Percentiles rank a stretch among this genome's conserved stretches.
phyloP scores from a whole-genome alignment of 495 filamentous ascomycete species.

The Hypoxylon crocopeplum region DNA sequence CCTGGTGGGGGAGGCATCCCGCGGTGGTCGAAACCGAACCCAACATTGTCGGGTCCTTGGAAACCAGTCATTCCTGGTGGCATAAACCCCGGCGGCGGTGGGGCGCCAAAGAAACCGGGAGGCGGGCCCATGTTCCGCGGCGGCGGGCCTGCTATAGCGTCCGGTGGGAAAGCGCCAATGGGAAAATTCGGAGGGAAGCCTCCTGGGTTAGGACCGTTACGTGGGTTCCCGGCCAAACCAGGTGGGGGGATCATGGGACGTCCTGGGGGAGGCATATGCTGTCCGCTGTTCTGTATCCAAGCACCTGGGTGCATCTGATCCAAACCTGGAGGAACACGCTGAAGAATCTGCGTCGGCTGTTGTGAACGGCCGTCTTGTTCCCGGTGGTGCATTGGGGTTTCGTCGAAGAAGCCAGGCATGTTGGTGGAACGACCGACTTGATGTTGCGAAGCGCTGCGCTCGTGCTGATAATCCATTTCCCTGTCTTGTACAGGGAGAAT shows the following conservation, averaged over 20 bases:
- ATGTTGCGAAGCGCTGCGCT: slow-evolving; percentile 39
- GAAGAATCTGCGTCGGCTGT: slow-evolving; percentile 62
- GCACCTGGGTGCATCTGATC: slow-evolving; percentile 54
- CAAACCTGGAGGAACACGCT: slow-evolving; percentile 58
- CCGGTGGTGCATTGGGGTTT: slow-evolving; percentile 46
- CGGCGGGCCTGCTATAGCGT: slow-evolving; percentile 49
- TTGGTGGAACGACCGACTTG: slow-evolving; percentile 35
- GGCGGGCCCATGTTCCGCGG: slow-evolving; percentile 52
- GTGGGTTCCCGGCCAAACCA: slow-evolving; percentile 52
- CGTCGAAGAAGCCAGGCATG: slow-evolving; percentile 53
- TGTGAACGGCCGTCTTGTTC: slow-evolving; percentile 50
- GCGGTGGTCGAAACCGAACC: slow-evolving; percentile 51
- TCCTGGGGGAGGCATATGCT: slow-evolving; percentile 48
- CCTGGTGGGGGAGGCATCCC: slow-evolving; percentile 50
- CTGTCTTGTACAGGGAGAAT: slow-evolving; percentile 49
- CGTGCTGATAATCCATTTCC: slow-evolving; percentile 50
- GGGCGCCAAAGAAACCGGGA: slow-evolving; percentile 58
- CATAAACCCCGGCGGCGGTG: slow-evolving; percentile 52
- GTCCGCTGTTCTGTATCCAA: slow-evolving; percentile 50
- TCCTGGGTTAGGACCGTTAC: slow-evolving; percentile 50
- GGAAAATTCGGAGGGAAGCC: slow-evolving; percentile 60
- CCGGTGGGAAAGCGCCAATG: slow-evolving; percentile 52
- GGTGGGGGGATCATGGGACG: slow-evolving; percentile 62
- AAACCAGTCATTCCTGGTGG: slow-evolving; percentile 56
- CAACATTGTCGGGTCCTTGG: slow-evolving; percentile 53